These are phyloP conservation scores for Coniella vitis DNA, from an alignment of 2,329 filamentous ascomycete genomes.

Conservation along the genomic window DNA sequence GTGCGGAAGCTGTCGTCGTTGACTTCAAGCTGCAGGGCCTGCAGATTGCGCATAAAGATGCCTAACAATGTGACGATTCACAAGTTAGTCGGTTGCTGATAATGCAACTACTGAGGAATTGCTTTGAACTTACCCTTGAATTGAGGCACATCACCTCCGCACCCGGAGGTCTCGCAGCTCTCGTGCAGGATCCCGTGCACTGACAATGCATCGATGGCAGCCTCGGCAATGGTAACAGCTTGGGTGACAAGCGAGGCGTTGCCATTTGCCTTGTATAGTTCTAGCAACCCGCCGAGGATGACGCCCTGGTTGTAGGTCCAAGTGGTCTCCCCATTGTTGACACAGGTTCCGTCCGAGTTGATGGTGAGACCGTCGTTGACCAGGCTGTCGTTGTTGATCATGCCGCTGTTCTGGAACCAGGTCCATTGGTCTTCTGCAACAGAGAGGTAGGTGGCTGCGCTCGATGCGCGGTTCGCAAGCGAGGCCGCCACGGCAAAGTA, in stretches of 20 bases:
- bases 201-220: constrained; percentile 40
- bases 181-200: constrained; percentile 45
- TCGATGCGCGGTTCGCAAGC: constrained; percentile 40
- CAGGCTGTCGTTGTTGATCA: constrained; percentile 42
- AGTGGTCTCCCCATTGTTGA: constrained; percentile 38
- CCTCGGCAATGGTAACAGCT: constrained; percentile 43
- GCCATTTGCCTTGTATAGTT: constrained; percentile 38
- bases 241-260: constrained; percentile 34
- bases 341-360: constrained; percentile 35
- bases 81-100: not conserved
- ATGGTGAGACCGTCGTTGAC: constrained; percentile 47
- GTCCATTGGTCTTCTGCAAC: constrained; percentile 43
- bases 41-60: constrained; percentile 58
- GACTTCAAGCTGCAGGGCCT: constrained; percentile 44
- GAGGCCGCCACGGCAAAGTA: constrained; percentile 45
- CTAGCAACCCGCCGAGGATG: constrained; percentile 44
- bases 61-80: constrained; percentile 22
- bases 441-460: constrained; percentile 34
- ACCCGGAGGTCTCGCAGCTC: constrained; percentile 39
- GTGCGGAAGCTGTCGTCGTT: constrained; percentile 41
- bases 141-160: constrained; percentile 44
- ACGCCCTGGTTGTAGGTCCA: constrained; percentile 54
- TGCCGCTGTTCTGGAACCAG: constrained; percentile 43
- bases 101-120: not conserved
- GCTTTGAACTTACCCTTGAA: constrained; percentile 53